Evolutionary conservation across 495 filamentous ascomycete genomes (phyloP).

Genomic region (Mytilinidion resinicola): DNA sequence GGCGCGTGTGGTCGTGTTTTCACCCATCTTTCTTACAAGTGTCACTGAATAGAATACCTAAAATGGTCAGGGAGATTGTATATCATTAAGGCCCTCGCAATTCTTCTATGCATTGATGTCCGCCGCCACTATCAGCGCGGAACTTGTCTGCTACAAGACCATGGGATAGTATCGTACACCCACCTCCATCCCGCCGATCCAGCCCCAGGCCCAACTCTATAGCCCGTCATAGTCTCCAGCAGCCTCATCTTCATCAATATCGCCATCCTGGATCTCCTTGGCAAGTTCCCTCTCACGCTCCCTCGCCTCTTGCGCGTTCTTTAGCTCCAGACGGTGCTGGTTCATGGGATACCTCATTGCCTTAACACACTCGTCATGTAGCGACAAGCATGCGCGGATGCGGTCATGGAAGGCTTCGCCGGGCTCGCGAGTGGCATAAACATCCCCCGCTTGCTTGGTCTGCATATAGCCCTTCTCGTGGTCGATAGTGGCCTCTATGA

Average conservation of each 20-base stretch:
- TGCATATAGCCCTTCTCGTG: constrained; percentile 96
- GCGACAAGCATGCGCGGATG: constrained; percentile 78
- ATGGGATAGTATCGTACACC: too few relatives aligned
- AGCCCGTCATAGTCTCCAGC: constrained; percentile 96
- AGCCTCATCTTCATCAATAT: constrained; percentile 94
- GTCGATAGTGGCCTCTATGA: constrained; percentile 92
- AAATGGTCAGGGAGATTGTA: too few relatives aligned
- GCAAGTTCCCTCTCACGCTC: constrained; percentile 94
- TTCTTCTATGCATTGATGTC: too few relatives aligned
- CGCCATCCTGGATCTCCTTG: constrained; percentile 98
- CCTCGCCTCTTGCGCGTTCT: constrained; percentile 94
- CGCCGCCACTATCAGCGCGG: too few relatives aligned
- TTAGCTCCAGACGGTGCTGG: constrained; percentile 92
- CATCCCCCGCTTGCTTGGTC: constrained; percentile 90
- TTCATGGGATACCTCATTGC: constrained; percentile 99
- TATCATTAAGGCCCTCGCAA: too few relatives aligned
- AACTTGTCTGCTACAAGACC: too few relatives aligned
- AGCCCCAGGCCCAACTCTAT: constrained; percentile 20
- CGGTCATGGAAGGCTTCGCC: constrained; percentile 96
- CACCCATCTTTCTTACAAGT: too few relatives aligned
- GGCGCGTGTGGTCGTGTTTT: too few relatives aligned
- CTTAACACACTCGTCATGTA: constrained; percentile 98
- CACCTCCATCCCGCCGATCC: too few relatives aligned
- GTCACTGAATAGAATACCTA: too few relatives aligned
- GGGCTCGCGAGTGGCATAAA: constrained; percentile 92